phyloP scores from a whole-genome alignment of 73 alveolate genomes.

The Paramecium tetraurelia region DNA sequence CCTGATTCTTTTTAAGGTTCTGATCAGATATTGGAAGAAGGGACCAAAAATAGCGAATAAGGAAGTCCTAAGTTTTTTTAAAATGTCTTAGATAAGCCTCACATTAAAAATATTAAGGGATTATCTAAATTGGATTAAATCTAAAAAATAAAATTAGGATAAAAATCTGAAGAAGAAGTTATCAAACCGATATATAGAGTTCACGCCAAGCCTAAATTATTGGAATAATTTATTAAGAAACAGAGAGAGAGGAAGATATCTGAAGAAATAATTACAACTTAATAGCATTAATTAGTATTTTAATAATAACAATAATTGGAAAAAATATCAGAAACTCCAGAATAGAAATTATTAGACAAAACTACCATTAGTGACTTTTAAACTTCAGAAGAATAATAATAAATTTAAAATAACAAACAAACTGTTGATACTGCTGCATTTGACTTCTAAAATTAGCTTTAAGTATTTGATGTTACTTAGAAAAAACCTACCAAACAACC shows the following conservation, averaged over 20 bases:
- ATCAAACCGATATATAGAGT: not conserved
- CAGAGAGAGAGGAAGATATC: not conserved
- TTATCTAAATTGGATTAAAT: not conserved
- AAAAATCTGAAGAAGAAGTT: not conserved
- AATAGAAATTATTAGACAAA: not conserved
- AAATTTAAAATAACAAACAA: not conserved
- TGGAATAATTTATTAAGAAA: not conserved
- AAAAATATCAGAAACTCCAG: conserved; percentile 27
- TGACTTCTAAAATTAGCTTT: not conserved
- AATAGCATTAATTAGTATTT: not conserved
- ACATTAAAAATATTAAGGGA: not conserved
- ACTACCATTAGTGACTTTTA: not conserved
- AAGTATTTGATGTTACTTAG: not conserved
- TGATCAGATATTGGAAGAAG: not conserved
- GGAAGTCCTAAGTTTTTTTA: not conserved
- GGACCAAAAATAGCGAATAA: not conserved
- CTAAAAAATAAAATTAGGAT: not conserved
- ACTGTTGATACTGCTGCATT: not conserved
- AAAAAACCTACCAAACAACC: not conserved
- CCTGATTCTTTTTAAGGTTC: conserved; percentile 17
- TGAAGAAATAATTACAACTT: not conserved
- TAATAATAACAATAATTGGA: not conserved
- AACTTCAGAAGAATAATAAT: not conserved
- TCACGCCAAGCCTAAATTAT: not conserved
- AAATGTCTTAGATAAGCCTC: not conserved